Percentiles rank a stretch among this genome's conserved stretches.
These are phyloP conservation scores for Scleroderma bovista DNA, from an alignment of 768 basidiomycete species.

Conservation along the genomic window DNA sequence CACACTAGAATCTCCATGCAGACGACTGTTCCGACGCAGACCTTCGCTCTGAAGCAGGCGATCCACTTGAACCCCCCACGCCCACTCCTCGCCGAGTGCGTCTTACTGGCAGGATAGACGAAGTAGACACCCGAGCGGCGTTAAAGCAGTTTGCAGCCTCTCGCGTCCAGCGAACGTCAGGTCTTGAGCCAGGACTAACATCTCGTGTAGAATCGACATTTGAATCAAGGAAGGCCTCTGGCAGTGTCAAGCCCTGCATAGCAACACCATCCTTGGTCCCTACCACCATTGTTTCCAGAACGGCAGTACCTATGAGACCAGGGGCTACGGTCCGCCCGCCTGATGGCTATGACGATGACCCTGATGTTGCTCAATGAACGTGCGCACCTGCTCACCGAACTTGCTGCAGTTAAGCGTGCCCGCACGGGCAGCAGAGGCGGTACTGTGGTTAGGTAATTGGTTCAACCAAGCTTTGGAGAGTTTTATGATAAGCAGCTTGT, in stretches of 20 bases:
- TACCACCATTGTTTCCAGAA: background rate
- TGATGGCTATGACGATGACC: background rate
- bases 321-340: background rate
- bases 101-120: conserved; percentile 48
- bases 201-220: conserved; percentile 4
- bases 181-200: too few species aligned
- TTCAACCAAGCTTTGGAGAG: conserved; percentile 2
- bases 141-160: conserved; percentile 44
- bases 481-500: background rate
- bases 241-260: background rate
- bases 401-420: conserved; percentile 40
- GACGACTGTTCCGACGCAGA: background rate
- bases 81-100: conserved; percentile 34
- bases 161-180: conserved; percentile 2
- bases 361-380: conserved; percentile 48
- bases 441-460: background rate
- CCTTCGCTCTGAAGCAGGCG: background rate
- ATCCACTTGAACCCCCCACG: conserved; percentile 12
- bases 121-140: conserved; percentile 49
- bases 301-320: background rate
- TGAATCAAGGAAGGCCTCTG: background rate
- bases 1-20: background rate
- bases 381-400: conserved; percentile 47
- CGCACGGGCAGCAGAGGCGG: conserved; percentile 8
- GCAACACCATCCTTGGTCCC: background rate